Base-by-base conservation (phyloP, 306 rosid genomes). In the Astragalus glycyphyllos region DNA sequence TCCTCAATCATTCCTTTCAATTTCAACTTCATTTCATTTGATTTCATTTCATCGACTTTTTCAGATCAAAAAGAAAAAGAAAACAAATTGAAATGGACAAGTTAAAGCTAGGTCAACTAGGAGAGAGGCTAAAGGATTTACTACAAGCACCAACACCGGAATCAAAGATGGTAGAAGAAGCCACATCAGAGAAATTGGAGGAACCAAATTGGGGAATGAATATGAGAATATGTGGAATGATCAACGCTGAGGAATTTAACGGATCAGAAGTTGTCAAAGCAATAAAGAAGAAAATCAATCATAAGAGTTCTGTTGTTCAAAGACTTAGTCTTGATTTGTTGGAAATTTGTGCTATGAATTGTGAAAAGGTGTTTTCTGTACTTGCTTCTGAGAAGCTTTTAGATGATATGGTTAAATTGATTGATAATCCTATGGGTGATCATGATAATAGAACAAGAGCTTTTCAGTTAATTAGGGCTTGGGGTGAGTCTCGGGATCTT, bases 321-420 rank as follows among this genome's bases (percentile, higher is more conserved):
- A 83, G 68, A 59, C 80, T 86, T 65, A 81, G 81, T 67, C 90
- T 90, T 13, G 97, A 90, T 68, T 73, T 90, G 63, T 63, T 90
- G 81, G 97, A 90, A 72, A 68, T 88, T 32, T 81, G 86, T 54
- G 67, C 97, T 20, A 81, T 84, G 90, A 90, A 90, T 35, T 90
- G 97, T 29, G 92, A 90, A 20, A 90, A 90, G 84, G 91, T 90
- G 13, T 88, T 88, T 68, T 88, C 97, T 6, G 92, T 86, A 77
- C 80, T 90, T 48, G 91, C 95, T 1, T 90, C 97, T 0, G 95
- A 90, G 90, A 90, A 88, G 85, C 68, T 88, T 29, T 75, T 90
- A 23, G 92, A 90, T 2, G 97, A 90, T 38, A 77, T 88, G 87
- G 29, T 88, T 57, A 57, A 82, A 51, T 56, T 88, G 78, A 77